Evolutionary conservation across 1,139 yeast genomes (phyloP), one percentile per base, ranked within the genome.

Genomic region (Lipomyces yarrowii): DNA sequence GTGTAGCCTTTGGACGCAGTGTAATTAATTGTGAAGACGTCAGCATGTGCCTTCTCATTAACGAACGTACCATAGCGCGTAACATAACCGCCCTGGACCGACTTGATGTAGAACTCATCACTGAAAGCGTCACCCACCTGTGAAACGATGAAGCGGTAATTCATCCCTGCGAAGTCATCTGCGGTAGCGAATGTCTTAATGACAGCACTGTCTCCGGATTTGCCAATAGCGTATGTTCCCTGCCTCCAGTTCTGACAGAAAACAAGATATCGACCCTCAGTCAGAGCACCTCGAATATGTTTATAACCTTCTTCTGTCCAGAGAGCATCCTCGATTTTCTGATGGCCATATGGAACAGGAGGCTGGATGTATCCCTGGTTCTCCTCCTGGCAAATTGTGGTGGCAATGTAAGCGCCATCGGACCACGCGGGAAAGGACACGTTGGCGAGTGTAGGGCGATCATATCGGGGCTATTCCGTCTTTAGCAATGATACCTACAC

Each of bases 241-340:
- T 54, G 59, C 3, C 30, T 21, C 57, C 23, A 15, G 15, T 46
- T 18, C 59, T 56, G 48, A 33, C 54, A 35, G 26, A 72, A 70
- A 23, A 70, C 72, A 30, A 72, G 65, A 59, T 69, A 73, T 54
- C 76, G 67, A 3, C 75, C 76, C 61, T 73, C 76, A 32, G 76
- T 73, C 35, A 73, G 65, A 3, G 61, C 65, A 11, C 76, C 76
- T 6, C 72, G 70, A 33, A 72, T 57, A 57, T 62, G 65, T 64
- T 73, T 73, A 65, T 55, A 73, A 2, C 75, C 75, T 5, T 56
- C 46, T 59, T 73, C 75, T 23, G 71, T 66, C 63, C 60, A 63
- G 21, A 73, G 68, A 11, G 74, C 62, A 33, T 59, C 57, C 11
- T 57, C 57, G 7, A 59, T 61, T 30, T 63, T 70, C 65, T 73